These are phyloP conservation scores for Leishmania lainsoni DNA, from an alignment of 208 protist species.

Conservation along the genomic window DNA sequence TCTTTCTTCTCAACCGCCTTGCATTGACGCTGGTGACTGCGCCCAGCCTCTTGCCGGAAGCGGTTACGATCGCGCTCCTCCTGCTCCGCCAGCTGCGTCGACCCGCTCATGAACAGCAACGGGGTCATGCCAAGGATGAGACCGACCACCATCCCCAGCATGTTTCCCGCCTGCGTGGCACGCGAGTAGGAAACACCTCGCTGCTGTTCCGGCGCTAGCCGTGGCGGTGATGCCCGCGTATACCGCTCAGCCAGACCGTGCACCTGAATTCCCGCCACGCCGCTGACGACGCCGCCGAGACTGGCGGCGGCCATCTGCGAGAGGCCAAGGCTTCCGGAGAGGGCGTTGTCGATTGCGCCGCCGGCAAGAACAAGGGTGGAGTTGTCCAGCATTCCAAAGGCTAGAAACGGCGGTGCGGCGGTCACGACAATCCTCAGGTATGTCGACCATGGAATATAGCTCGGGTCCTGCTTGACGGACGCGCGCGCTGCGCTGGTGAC, in stretches of 20 bases:
- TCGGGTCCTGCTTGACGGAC: not conserved
- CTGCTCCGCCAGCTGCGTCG: conserved; percentile 29
- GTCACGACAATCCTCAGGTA: conserved; percentile 49
- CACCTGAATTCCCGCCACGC: conserved; percentile 85
- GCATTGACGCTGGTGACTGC: conserved; percentile 34
- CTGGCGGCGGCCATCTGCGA: conserved; percentile 80
- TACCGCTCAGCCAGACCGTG: conserved; percentile 85
- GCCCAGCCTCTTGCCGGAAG: conserved; percentile 37
- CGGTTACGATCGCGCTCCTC: conserved; percentile 28
- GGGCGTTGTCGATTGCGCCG: conserved; percentile 74
- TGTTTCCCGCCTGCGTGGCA: conserved; percentile 61
- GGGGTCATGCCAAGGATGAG: conserved; percentile 79
- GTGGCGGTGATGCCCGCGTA: conserved; percentile 53
- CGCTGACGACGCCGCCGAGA: conserved; percentile 82
- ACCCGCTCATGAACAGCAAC: conserved; percentile 59
- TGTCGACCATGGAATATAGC: conserved; percentile 53
- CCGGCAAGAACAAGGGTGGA: conserved; percentile 75
- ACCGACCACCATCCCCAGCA: conserved; percentile 81
- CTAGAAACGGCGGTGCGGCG: conserved; percentile 77
- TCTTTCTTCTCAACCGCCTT: conserved; percentile 29
- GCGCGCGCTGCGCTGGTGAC: not conserved
- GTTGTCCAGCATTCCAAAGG: conserved; percentile 89
- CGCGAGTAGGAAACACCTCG: conserved; percentile 34
- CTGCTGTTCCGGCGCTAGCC: conserved; percentile 62
- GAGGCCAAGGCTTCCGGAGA: conserved; percentile 62